Conservation (phyloP, 768 basidiomycete genomes). For the Tylopilus subfusipes region DNA sequence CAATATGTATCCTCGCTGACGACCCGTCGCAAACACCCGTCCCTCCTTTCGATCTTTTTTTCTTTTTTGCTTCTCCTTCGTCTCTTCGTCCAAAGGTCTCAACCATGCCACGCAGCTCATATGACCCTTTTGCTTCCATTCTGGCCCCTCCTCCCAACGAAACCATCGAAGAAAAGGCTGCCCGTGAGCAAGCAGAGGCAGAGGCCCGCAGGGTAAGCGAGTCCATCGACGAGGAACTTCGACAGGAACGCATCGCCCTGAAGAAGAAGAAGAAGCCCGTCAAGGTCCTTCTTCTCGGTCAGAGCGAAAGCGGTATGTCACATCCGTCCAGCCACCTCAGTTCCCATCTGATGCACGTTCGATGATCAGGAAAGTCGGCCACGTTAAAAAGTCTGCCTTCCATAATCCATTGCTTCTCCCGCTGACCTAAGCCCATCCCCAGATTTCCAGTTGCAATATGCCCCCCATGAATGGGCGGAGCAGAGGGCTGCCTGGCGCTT, state of each 20-base stretch:
- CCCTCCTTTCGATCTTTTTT: no score
- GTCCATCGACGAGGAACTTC: constrained; percentile 72
- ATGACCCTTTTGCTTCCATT: constrained; percentile 60
- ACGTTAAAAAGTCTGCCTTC: constrained; percentile 64
- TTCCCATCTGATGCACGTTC: neutral
- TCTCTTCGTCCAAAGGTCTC: neutral
- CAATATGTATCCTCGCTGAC: neutral
- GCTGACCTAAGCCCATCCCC: neutral
- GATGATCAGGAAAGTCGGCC: constrained; percentile 56
- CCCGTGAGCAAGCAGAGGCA: constrained; percentile 57
- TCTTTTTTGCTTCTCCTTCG: neutral
- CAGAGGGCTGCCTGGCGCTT: constrained; percentile 69
- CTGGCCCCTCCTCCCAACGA: constrained; percentile 66
- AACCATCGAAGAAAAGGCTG: constrained; percentile 50
- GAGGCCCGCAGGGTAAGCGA: constrained; percentile 65
- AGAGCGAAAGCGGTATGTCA: constrained; percentile 63
- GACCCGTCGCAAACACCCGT: neutral
- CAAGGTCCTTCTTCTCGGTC: constrained; percentile 71
- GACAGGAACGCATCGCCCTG: constrained; percentile 52
- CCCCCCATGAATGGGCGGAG: constrained; percentile 63
- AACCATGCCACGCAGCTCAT: constrained; percentile 35
- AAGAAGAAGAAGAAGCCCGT: constrained; percentile 66
- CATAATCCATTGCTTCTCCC: neutral
- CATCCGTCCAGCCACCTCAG: neutral
- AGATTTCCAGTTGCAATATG: constrained; percentile 78